Base-by-base conservation (phyloP, 176 grass and related monocot genomes). In the Panicum miliaceum region DNA sequence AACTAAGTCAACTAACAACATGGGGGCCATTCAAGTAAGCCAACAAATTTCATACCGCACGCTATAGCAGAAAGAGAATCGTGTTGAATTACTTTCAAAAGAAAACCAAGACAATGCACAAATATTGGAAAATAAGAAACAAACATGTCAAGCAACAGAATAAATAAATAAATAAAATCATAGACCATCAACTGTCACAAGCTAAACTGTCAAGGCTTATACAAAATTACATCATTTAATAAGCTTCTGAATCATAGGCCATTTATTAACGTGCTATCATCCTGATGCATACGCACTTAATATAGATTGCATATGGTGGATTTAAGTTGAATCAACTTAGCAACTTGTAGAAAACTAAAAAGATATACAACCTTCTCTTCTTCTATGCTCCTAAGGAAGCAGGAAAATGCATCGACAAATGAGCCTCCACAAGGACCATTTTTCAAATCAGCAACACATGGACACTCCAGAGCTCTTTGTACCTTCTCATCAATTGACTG, bases 401-500 rank as follows among this genome's bases (percentile, higher is more conserved):
- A 98, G 42, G 89, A 85, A 86, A 98, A 95, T 68, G 91, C 93
- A 86, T 95, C 91, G 12, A 92, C 77, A 65, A 98, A 95, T 76
- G 84, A 78, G 46, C 68, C 86, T 76, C 96, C 96, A 71, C 96
- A 98, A 27, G 96, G 93, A 81, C 96, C 96, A 84, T n/a, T 95
- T 84, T 86, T 93, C 88, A 98, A 88, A n/a, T 86, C 89, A 73
- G 93, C 96, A 29, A 98, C 83, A 61, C 96, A 98, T 0, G 96
- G 93, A 75, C 93, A 95, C 37, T 98, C 93, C 73, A 98, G 73
- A 74, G 93, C 93, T 93, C 81, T 98, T 67, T 94, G 85, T 62
- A 94, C 89, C 84, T 93, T 95, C 68, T 60, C 81, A 84, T 98
- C 91, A 37, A 94, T 91, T 36, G 93, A 95, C 96, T 98, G 77